Percentiles rank a stretch among this genome's conserved stretches.
Evolutionary conservation across 192 early-diverging fungal genomes (phyloP).

Genomic region (Lobosporangium transversale): DNA sequence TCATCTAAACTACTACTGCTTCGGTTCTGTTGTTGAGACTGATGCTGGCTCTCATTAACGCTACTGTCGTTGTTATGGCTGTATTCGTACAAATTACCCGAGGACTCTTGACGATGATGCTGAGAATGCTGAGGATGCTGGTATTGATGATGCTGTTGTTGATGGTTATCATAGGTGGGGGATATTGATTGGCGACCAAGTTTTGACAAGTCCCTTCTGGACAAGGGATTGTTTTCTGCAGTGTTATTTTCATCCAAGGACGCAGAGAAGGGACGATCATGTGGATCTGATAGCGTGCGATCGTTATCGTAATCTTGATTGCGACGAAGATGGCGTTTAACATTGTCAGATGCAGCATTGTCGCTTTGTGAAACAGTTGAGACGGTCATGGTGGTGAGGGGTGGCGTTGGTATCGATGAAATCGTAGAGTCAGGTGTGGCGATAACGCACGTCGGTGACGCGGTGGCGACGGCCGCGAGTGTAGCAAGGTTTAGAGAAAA

Average conservation of each 20-base stretch:
- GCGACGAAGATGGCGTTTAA: conserved; percentile 1
- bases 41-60: neutral
- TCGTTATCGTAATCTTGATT: conserved; percentile 17
- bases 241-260: neutral
- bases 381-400: conserved; percentile 9
- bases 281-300: neutral
- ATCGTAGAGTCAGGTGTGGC: neutral
- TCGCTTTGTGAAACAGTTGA: conserved; percentile 6
- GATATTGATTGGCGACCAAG: neutral
- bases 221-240: neutral
- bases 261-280: conserved; percentile 3
- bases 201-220: neutral
- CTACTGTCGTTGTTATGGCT: neutral
- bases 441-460: neutral
- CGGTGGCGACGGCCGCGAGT: conserved; percentile 5
- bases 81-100: neutral
- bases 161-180: neutral
- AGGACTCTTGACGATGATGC: neutral
- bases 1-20: too few species aligned
- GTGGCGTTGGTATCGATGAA: neutral
- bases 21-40: conserved; percentile 4
- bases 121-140: conserved; percentile 1
- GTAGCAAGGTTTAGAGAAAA: conserved; percentile 14
- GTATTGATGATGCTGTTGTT: conserved; percentile 5
- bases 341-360: neutral